A percentile compares a stretch with the other conserved stretches of the same genome.
Evolutionary conservation across 108 stramenopile genomes (phyloP).

Genomic region (Conticribra weissflogii): DNA sequence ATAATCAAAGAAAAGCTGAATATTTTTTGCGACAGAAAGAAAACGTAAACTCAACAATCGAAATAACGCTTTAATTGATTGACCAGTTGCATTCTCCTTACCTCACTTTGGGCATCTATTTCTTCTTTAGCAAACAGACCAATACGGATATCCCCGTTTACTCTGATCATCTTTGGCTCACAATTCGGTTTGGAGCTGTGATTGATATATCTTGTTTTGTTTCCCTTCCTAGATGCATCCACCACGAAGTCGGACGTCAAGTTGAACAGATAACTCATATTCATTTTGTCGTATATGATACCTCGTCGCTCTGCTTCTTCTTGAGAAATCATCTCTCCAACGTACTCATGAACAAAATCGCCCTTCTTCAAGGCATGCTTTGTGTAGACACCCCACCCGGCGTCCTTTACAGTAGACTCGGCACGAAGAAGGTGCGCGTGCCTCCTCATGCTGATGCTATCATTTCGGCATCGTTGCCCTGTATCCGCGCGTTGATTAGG

Average conservation of each 20-base stretch:
- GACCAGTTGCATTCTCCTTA: too few species aligned
- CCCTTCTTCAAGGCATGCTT: constrained; percentile 70
- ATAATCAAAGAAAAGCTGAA: constrained; percentile 66
- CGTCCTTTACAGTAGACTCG: constrained; percentile 59
- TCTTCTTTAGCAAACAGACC: constrained; percentile 80
- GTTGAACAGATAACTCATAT: constrained; percentile 84
- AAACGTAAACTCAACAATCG: neutral
- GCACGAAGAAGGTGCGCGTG: constrained; percentile 66
- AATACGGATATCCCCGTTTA: constrained; percentile 81
- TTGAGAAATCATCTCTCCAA: constrained; percentile 82
- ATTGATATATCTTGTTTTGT: constrained; percentile 84
- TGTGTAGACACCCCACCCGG: constrained; percentile 87
- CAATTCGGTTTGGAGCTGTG: constrained; percentile 79
- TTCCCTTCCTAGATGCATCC: constrained; percentile 83
- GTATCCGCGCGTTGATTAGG: constrained; percentile 49
- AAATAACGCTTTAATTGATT: too few species aligned
- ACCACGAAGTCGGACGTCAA: constrained; percentile 69
- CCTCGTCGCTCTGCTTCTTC: constrained; percentile 89
- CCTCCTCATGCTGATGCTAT: constrained; percentile 70
- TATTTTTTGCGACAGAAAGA: neutral
- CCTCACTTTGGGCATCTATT: constrained; percentile 76
- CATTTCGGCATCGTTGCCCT: constrained; percentile 71
- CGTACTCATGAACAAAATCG: constrained; percentile 84
- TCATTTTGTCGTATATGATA: constrained; percentile 72
- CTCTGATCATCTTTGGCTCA: constrained; percentile 58